phyloP scores from a whole-genome alignment of 2,329 filamentous ascomycete species.

The Neopestalotiopsis rosae region DNA sequence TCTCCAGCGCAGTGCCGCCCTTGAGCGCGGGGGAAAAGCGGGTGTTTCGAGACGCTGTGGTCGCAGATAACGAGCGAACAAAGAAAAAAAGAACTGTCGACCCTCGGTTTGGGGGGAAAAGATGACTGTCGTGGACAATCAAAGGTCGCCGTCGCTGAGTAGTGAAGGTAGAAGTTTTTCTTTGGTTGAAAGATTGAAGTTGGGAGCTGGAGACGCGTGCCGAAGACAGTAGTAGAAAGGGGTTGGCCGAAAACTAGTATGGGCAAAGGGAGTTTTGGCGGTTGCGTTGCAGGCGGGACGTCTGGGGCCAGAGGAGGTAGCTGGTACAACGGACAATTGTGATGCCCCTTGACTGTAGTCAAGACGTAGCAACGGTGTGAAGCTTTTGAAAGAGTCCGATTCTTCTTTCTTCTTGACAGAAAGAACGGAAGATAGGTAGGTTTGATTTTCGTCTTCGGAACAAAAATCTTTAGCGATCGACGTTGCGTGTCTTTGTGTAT shows the following conservation, averaged over 20 bases:
- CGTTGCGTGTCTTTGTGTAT: slow-evolving; percentile 7
- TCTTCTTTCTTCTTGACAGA: not conserved
- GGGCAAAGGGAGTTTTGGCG: slow-evolving; percentile 4
- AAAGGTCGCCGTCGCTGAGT: not conserved
- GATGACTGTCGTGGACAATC: not conserved
- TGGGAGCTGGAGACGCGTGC: slow-evolving; percentile 9
- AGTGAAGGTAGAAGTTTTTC: not conserved
- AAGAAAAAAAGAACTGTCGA: not conserved
- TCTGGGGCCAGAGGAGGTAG: not conserved
- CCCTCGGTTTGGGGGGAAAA: not conserved
- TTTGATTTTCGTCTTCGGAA: not conserved
- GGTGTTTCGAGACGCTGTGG: not conserved
- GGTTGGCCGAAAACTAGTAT: slow-evolving; percentile 4
- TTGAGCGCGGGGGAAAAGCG: not conserved
- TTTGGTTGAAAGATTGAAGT: not conserved
- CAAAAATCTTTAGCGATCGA: slow-evolving; percentile 3
- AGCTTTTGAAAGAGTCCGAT: not conserved
- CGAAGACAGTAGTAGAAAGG: not conserved
- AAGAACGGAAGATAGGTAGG: not conserved
- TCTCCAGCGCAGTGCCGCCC: slow-evolving; percentile 12
- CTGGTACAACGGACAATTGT: not conserved
- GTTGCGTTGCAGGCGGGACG: slow-evolving; percentile 3
- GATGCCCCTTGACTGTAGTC: not conserved
- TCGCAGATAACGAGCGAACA: slow-evolving; percentile 12
- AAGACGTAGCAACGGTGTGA: not conserved